phyloP scores from a whole-genome alignment of 1,284 basidiomycete genomes.

The Pascua sp. region DNA sequence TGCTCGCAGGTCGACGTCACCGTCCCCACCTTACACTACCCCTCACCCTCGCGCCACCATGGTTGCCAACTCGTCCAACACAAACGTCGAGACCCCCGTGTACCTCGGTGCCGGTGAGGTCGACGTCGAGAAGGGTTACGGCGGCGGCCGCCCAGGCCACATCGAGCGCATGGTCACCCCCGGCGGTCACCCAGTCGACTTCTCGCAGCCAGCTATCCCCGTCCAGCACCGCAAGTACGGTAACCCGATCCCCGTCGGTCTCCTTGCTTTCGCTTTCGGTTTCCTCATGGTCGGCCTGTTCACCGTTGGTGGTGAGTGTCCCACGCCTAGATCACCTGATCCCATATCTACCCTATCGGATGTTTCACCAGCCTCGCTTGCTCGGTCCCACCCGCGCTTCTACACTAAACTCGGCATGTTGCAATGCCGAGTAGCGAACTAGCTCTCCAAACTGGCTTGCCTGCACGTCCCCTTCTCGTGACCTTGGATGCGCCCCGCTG shows the following conservation, averaged over 20 bases:
- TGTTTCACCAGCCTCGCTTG: no score
- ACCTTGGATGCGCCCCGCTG: no score
- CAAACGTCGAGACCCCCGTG: conserved; percentile 4
- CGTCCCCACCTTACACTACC: no score
- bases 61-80: background rate
- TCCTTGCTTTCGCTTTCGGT: conserved; percentile 11
- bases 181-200: conserved; percentile 25
- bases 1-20: no score
- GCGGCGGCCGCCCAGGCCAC: background rate
- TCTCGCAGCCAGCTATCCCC: conserved; percentile 22
- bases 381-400: no score
- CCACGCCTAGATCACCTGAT: no score
- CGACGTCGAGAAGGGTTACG: conserved; percentile 18
- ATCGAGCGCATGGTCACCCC: conserved; percentile 19
- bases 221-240: conserved; percentile 23
- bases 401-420: no score
- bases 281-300: conserved; percentile 16
- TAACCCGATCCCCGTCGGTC: conserved; percentile 21
- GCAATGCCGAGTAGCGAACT: no score
- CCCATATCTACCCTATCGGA: no score
- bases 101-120: conserved; percentile 13
- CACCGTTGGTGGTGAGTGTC: background rate
- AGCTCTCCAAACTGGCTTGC: no score
- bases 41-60: no score
- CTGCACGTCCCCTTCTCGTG: no score